Evolutionary conservation across 2,329 filamentous ascomycete species (phyloP).

Genomic region (Monosporascus sp.): DNA sequence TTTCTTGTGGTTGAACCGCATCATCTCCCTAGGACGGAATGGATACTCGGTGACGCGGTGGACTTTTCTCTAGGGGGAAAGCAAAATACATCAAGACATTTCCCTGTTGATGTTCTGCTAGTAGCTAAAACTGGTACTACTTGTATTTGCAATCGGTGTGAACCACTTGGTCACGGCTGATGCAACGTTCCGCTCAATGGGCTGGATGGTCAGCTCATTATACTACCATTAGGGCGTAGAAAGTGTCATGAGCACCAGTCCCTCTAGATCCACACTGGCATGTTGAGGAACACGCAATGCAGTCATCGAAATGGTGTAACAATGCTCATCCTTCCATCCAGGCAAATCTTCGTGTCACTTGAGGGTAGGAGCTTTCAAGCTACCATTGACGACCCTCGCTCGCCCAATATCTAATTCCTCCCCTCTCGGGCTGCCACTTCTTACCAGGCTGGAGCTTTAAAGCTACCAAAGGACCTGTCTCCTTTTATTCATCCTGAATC

Average conservation of each 20-base stretch:
- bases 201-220: not conserved
- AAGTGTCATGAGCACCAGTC: not conserved
- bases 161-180: not conserved
- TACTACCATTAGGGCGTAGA: not conserved
- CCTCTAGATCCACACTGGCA: not conserved
- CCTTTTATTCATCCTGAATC: conserved; percentile 21
- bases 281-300: not conserved
- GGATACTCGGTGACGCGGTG: not conserved
- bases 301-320: not conserved
- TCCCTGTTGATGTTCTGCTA: not conserved
- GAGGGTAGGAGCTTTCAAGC: conserved; percentile 46
- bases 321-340: not conserved
- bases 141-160: not conserved
- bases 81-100: not conserved
- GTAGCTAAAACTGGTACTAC: not conserved
- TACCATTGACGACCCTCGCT: conserved; percentile 41
- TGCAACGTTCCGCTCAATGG: not conserved
- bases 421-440: conserved; percentile 22
- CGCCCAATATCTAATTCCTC: conserved; percentile 23
- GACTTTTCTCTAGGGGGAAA: not conserved
- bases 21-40: not conserved
- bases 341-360: not conserved
- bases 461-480: conserved; percentile 54
- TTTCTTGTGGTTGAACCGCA: not conserved
- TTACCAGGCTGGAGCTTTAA: conserved; percentile 58